Evolutionary conservation across 176 grass and related monocot genomes (phyloP), one percentile per base, ranked within the genome.

Genomic region (Alloteropsis semialata): DNA sequence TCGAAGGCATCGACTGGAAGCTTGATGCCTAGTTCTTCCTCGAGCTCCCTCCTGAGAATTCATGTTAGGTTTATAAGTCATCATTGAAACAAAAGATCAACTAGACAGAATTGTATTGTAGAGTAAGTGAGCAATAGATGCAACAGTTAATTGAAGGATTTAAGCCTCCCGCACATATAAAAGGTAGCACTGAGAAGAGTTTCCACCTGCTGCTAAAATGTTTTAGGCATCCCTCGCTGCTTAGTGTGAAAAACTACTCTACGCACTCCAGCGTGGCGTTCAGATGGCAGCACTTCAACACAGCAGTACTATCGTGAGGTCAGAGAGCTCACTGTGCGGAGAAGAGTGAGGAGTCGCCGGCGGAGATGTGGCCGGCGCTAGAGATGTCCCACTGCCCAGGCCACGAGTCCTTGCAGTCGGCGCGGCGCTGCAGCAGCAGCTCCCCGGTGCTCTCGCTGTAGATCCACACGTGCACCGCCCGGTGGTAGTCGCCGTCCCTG

Each of bases 351-450:
- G 92, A 91, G 71, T 93, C 96, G 10, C 96, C 96, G 1, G 89
- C 84, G 12, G 96, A 95, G 54, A 98, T 89, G 76, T 98, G 95
- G 14, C 92, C 95, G 3, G 92, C 89, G 83, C 90, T 95, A 62
- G 96, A 98, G 78, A 93, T 91, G 62, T 98, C 96, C 96, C 96
- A 98, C 81, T 72, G 84, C 14, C 88, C 92, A 15, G 96, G 96
- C 96, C 96, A 98, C 50, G 96, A 95, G 72, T 93, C 96, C 90
- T 94, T 98, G 82, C 95, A 91, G 65, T 92, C 94, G 45, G 92
- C 84, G 38, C 95, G 90, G 65, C 84, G 88, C 86, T 98, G 95
- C 36, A 98, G 71, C 44, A 98, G 87, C 45, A 98, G 88, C 86
- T 95, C 95, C 57, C 91, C 63, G 32, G 95, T 98, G 80, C 81